Percentiles rank a stretch among this genome's conserved stretches.
Evolutionary conservation across 2,329 filamentous ascomycete genomes (phyloP).

Genomic region (Ascochyta pisi): DNA sequence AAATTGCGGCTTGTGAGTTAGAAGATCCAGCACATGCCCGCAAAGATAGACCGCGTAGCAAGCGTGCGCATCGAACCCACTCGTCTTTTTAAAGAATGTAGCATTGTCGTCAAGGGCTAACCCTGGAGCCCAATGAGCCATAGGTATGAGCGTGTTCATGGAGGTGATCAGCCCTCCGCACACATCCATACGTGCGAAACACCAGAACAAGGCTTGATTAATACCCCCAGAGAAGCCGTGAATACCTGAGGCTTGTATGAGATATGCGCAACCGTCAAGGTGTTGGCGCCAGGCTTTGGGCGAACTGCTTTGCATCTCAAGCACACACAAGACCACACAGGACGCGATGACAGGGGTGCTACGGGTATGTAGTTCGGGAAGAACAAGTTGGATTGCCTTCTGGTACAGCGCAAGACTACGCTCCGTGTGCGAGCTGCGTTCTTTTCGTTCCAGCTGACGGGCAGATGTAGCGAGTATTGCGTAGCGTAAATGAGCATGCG

Average conservation of each 20-base stretch:
- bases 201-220: conserved; percentile 64
- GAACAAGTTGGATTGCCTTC: conserved; percentile 58
- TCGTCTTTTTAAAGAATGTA: background rate
- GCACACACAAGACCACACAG: conserved; percentile 56
- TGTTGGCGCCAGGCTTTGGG: conserved; percentile 62
- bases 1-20: background rate
- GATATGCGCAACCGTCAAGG: conserved; percentile 62
- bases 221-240: conserved; percentile 60
- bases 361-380: conserved; percentile 52
- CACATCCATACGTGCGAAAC: conserved; percentile 65
- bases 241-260: conserved; percentile 60
- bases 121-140: conserved; percentile 58
- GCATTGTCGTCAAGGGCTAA: conserved; percentile 19
- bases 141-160: conserved; percentile 57
- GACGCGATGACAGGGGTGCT: conserved; percentile 57
- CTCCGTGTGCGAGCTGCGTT: conserved; percentile 52
- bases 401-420: conserved; percentile 63
- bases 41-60: background rate
- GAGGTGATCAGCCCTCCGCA: conserved; percentile 64
- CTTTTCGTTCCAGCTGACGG: conserved; percentile 62
- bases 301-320: conserved; percentile 59
- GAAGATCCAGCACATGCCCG: background rate
- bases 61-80: background rate
- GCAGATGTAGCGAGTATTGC: conserved; percentile 63
- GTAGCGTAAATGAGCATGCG: conserved; percentile 58